phyloP scores from a whole-genome alignment of 768 basidiomycete genomes.

The Macrolepiota fuliginosa region DNA sequence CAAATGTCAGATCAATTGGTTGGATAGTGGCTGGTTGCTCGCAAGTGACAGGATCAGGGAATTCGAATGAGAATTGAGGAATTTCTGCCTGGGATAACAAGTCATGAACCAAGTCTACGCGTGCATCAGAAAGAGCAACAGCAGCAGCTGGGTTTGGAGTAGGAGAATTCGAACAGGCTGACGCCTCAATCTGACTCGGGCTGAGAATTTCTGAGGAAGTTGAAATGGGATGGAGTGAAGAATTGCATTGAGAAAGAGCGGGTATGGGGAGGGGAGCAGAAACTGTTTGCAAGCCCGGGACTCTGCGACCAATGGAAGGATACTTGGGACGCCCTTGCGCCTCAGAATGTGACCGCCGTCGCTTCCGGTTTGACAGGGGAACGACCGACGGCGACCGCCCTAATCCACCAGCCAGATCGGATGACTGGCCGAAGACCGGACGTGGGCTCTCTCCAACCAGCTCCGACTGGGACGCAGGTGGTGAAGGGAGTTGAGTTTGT shows the following conservation, averaged over 20 bases:
- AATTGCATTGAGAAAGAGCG: not conserved
- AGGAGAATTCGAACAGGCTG: not conserved
- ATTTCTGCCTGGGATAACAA: not conserved
- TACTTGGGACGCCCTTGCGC: not conserved
- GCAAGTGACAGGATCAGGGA: not conserved
- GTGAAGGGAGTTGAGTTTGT: no score
- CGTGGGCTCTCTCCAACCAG: no score
- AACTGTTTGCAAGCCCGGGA: not conserved
- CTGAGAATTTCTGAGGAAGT: not conserved
- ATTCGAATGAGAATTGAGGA: not conserved
- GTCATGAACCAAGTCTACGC: no score
- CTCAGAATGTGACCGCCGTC: not conserved
- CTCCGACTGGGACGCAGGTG: no score
- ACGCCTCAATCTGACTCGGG: no score
- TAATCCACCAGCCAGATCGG: no score
- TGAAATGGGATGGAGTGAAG: not conserved
- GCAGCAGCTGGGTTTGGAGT: not conserved
- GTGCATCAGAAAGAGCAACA: not conserved
- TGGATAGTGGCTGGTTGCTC: not conserved
- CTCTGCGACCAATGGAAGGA: not conserved
- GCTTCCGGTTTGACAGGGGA: not conserved
- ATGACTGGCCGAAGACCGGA: not conserved
- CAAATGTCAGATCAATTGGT: not conserved
- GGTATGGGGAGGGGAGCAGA: conserved; percentile 3
- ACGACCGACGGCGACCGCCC: not conserved